Percentiles rank a stretch among this genome's conserved stretches.
These are phyloP conservation scores for Amanita inopinata DNA, from an alignment of 768 basidiomycete genomes.

Conservation along the genomic window DNA sequence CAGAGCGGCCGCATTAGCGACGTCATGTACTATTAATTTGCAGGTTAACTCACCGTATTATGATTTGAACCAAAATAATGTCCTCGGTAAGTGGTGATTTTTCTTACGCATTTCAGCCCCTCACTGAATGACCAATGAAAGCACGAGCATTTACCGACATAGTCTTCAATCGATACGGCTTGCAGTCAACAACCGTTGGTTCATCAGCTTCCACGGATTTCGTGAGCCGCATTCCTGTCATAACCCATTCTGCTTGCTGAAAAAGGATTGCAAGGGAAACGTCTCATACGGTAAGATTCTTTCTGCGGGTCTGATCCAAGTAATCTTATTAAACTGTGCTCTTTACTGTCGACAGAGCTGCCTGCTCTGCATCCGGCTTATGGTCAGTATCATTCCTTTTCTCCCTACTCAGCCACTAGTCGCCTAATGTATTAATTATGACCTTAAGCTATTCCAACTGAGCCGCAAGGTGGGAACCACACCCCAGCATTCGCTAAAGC, in stretches of 20 bases:
- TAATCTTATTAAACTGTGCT: constrained; percentile 4
- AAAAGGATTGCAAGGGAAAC: constrained; percentile 48
- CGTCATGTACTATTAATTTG: constrained; percentile 43
- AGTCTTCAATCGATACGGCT: constrained; percentile 33
- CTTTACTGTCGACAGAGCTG: constrained; percentile 31
- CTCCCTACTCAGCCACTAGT: background rate
- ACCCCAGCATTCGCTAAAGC: constrained; percentile 57
- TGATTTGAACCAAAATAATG: constrained; percentile 50
- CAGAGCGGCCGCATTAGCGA: constrained; percentile 62
- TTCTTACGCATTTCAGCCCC: background rate
- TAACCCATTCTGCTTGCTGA: constrained; percentile 7
- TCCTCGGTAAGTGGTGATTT: constrained; percentile 32
- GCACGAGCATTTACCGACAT: constrained; percentile 45
- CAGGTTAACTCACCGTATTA: constrained; percentile 32
- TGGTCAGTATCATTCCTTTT: constrained; percentile 28
- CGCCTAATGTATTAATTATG: background rate
- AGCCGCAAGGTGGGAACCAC: constrained; percentile 65
- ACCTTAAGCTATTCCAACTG: constrained; percentile 57
- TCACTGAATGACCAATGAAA: constrained; percentile 18
- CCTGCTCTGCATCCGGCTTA: constrained; percentile 59
- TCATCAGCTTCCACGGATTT: constrained; percentile 69
- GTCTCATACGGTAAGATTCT: constrained; percentile 49
- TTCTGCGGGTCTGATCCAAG: background rate
- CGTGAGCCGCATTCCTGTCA: constrained; percentile 31
- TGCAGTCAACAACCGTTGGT: constrained; percentile 20